A percentile compares a stretch with the other conserved stretches of the same genome.
Conservation (phyloP, 176 grass and related monocot species). For the Carex myosuroides region DNA sequence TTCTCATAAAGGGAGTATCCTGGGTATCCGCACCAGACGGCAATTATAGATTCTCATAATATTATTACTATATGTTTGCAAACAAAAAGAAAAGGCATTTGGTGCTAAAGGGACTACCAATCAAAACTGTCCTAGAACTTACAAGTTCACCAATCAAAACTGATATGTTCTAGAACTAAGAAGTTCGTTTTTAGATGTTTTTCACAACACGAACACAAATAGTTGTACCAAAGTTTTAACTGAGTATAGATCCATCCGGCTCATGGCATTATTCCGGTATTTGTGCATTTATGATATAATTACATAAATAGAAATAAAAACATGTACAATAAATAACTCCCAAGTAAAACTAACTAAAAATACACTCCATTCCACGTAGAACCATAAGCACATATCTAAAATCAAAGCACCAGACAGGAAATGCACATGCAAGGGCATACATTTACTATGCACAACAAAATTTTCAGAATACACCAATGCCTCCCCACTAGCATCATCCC, state of each 20-base stretch:
- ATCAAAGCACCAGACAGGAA: neutral
- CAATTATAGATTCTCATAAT: neutral
- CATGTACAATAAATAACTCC: neutral
- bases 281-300: neutral
- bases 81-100: neutral
- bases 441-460: conserved; percentile 16
- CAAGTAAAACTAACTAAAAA: neutral
- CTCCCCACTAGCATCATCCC: neutral
- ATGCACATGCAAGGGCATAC: neutral
- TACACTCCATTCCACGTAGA: neutral
- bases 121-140: too few relatives aligned
- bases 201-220: neutral
- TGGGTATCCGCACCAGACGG: too few relatives aligned
- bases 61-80: neutral
- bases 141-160: too few relatives aligned
- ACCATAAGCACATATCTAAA: neutral
- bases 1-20: too few relatives aligned
- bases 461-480: neutral
- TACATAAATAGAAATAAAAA: neutral
- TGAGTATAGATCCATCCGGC: neutral
- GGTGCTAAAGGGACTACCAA: neutral
- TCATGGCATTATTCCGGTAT: neutral
- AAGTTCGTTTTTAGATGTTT: neutral
- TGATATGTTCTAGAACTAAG: too few relatives aligned
- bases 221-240: neutral